Conservation (phyloP, 805 yeast species). For the Ogataea corticis region DNA sequence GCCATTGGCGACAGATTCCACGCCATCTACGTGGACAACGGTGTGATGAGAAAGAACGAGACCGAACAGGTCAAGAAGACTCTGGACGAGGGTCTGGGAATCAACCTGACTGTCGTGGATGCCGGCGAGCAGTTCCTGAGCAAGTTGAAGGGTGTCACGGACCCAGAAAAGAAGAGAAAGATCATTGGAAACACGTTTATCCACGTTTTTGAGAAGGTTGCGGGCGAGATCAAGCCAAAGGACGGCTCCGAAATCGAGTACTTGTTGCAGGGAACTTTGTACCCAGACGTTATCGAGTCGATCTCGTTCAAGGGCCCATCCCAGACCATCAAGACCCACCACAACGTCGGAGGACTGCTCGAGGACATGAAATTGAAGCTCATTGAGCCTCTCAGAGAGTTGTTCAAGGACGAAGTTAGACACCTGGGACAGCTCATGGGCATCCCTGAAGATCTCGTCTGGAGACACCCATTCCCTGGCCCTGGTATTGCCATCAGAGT, state of each 20-base stretch:
- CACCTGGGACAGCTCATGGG: constrained; percentile 92
- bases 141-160: constrained; percentile 90
- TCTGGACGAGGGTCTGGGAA: constrained; percentile 89
- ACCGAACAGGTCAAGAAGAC: constrained; percentile 87
- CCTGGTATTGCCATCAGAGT: constrained; percentile 99
- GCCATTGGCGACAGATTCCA: constrained; percentile 99
- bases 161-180: constrained; percentile 98
- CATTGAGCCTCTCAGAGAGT: constrained; percentile 97
- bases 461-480: constrained; percentile 99
- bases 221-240: constrained; percentile 85
- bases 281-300: constrained; percentile 98
- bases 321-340: constrained; percentile 98
- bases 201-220: constrained; percentile 95
- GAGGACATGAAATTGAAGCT: constrained; percentile 98
- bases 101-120: constrained; percentile 90
- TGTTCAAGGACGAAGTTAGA: constrained; percentile 98
- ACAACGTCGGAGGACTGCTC: constrained; percentile 96
- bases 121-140: constrained; percentile 87
- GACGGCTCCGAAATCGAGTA: constrained; percentile 90
- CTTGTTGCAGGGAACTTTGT: constrained; percentile 93
- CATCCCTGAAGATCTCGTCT: constrained; percentile 93
- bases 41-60: constrained; percentile 95
- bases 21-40: constrained; percentile 96
- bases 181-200: constrained; percentile 98
- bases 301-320: constrained; percentile 99